Evolutionary conservation across 768 basidiomycete genomes (phyloP).

Genomic region (Lenzites betulinus): DNA sequence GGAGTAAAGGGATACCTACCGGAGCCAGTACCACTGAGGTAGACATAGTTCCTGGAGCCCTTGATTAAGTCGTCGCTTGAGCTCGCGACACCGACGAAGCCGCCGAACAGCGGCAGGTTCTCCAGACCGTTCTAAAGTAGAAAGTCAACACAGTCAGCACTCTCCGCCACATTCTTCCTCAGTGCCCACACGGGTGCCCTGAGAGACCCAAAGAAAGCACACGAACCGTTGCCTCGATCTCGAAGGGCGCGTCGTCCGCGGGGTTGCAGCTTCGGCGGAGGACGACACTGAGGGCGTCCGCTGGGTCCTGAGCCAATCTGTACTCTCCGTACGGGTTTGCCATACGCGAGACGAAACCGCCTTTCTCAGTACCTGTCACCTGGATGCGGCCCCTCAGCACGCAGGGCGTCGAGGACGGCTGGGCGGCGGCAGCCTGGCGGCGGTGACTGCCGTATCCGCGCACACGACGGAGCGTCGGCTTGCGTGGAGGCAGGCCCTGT

Average conservation of each 20-base stretch:
- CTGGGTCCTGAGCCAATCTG: not conserved
- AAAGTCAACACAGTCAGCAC: not conserved
- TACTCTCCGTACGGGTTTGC: too few relatives aligned
- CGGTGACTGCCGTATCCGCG: too few relatives aligned
- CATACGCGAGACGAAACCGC: not conserved
- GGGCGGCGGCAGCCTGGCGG: constrained; percentile 4
- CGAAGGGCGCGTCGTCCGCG: not conserved
- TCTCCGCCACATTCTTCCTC: too few relatives aligned
- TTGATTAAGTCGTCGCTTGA: constrained; percentile 3
- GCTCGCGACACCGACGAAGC: constrained; percentile 17
- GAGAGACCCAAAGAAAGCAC: too few relatives aligned
- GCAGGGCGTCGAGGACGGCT: constrained; percentile 10
- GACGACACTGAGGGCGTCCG: not conserved
- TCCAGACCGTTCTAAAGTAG: constrained; percentile 16
- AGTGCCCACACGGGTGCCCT: too few relatives aligned
- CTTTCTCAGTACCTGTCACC: constrained; percentile 7
- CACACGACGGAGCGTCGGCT: too few relatives aligned
- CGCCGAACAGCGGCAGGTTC: constrained; percentile 16
- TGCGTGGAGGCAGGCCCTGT: constrained; percentile 24
- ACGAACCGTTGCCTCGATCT: not conserved
- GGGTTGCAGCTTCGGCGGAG: not conserved
- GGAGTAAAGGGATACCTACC: too few relatives aligned
- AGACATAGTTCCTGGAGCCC: constrained; percentile 19
- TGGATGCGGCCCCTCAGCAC: constrained; percentile 7
- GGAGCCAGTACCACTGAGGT: constrained; percentile 13